Percentiles rank a stretch among this genome's conserved stretches.
These are phyloP conservation scores for Ustilago bromivora DNA, from an alignment of 1,284 basidiomycete species.

Conservation along the genomic window DNA sequence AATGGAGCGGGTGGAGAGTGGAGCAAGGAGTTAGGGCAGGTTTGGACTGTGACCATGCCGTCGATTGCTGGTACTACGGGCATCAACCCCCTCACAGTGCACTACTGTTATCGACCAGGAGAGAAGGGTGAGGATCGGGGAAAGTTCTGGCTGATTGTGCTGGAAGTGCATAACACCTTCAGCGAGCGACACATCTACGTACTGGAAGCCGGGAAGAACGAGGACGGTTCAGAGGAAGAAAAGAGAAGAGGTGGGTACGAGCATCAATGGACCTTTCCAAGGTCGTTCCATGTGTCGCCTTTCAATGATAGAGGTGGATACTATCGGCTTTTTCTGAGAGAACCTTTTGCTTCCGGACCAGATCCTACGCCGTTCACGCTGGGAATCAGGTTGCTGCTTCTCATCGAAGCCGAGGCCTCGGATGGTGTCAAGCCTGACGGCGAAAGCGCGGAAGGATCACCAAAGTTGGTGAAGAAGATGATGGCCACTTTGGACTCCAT, in stretches of 20 bases:
- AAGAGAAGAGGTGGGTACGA: constrained; percentile 70
- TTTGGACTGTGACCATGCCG: constrained; percentile 75
- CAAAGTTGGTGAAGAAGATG: constrained; percentile 68
- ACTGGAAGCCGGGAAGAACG: constrained; percentile 70
- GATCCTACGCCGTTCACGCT: constrained; percentile 18
- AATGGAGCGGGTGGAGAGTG: constrained; percentile 28
- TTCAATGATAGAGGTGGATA: constrained; percentile 81
- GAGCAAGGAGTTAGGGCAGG: constrained; percentile 38
- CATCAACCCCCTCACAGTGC: constrained; percentile 81
- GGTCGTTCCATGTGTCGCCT: constrained; percentile 83
- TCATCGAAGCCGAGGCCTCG: constrained; percentile 34
- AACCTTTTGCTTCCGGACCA: constrained; percentile 26
- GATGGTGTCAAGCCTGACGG: not conserved
- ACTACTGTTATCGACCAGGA: constrained; percentile 75
- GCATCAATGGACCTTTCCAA: constrained; percentile 79
- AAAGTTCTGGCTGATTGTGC: constrained; percentile 72
- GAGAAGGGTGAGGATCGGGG: constrained; percentile 23
- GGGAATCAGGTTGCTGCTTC: constrained; percentile 49
- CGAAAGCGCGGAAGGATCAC: not conserved
- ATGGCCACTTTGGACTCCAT: constrained; percentile 74
- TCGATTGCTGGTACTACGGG: constrained; percentile 78
- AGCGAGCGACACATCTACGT: constrained; percentile 78
- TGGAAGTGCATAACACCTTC: constrained; percentile 85
- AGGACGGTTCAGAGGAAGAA: constrained; percentile 68
- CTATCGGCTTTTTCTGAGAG: constrained; percentile 72